Base-by-base conservation (phyloP, 192 early-diverging fungal genomes). In the Entomortierella lignicola region DNA sequence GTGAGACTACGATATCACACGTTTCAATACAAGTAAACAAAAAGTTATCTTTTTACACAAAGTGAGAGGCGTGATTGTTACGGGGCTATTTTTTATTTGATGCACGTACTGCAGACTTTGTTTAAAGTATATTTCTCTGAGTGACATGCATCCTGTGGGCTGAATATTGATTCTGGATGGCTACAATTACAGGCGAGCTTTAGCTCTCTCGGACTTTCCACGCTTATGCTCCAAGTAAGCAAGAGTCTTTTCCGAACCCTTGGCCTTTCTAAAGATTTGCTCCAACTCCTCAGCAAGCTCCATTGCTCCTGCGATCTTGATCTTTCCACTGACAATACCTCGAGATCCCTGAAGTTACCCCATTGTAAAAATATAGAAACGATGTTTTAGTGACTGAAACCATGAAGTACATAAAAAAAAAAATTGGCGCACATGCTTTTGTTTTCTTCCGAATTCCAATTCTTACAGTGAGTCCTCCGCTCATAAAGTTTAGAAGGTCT, bases 281-380 rank as follows among this genome's bases (percentile, higher is more conserved):
- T 79, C 75, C 63, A 79, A 48, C 26, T 79, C 61, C 52, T 79
- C 75, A 7, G 75, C 75, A 59, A 79, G 42, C 26, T 79, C 75
- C 44, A 79, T 79, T 23, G 75, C 75, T 32, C 75, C 75, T n/a
- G 75, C 75, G 60, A 79, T 79, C 67, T 79, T 79, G 67, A 79
- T 79, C 52, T 79, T 79, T 52, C 75, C 75, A 21, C 67, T 79
- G 18, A 79, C 68, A 60, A 79, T 79, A n/a, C 75, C 75, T 23
- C 75, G 75, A 8, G 75, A 59, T 51, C 75, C 75, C 72, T 77
- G 23, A 47, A 20, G 17, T 20, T 6, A 37, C 26, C 13, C 7
- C 32, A 20, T 8, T 1, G 27, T 20, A 58, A 30, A 13, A 32
- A 37, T 1, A 50, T 48, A 30, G 27, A 51, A 25, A 44, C 7